Evolutionary conservation across 169 alveolate genomes (phyloP).

Genomic region (Cystoisospora suis): DNA sequence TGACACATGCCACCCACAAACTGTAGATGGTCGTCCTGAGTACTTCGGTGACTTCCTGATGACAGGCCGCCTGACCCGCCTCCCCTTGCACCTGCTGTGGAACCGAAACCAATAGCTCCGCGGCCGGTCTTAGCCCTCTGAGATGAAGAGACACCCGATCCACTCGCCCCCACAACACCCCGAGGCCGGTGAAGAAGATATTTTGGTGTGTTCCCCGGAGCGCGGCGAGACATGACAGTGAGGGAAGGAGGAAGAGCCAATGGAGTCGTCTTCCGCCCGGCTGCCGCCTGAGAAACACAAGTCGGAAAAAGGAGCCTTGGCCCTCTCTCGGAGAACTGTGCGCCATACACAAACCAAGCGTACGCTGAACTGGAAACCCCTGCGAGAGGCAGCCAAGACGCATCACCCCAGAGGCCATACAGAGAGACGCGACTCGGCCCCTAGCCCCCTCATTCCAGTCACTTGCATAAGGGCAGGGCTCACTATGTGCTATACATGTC

Average conservation of each 20-base stretch:
- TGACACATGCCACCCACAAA: slow-evolving; percentile 44
- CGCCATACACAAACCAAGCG: neutral
- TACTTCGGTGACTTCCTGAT: neutral
- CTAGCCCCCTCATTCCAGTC: neutral
- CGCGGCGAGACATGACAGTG: neutral
- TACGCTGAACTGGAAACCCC: too few species aligned
- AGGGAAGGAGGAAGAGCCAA: slow-evolving; percentile 22
- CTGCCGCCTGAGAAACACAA: slow-evolving; percentile 25
- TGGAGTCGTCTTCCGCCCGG: slow-evolving; percentile 42
- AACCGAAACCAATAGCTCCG: neutral
- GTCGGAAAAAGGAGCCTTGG: neutral
- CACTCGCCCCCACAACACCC: too few species aligned
- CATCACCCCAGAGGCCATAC: neutral
- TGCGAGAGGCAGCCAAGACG: neutral
- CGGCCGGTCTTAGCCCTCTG: neutral
- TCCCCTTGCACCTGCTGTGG: neutral
- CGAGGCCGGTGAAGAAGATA: neutral
- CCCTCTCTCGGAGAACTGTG: neutral
- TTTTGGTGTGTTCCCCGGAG: neutral
- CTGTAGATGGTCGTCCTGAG: neutral
- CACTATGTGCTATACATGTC: neutral
- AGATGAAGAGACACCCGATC: too few species aligned
- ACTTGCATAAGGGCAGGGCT: neutral
- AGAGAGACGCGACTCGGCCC: neutral
- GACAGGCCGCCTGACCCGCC: neutral